Percentiles rank a stretch among this genome's conserved stretches.
These are phyloP conservation scores for Acanthamoeba castellanii DNA, from an alignment of 208 protist genomes.

Conservation along the genomic window DNA sequence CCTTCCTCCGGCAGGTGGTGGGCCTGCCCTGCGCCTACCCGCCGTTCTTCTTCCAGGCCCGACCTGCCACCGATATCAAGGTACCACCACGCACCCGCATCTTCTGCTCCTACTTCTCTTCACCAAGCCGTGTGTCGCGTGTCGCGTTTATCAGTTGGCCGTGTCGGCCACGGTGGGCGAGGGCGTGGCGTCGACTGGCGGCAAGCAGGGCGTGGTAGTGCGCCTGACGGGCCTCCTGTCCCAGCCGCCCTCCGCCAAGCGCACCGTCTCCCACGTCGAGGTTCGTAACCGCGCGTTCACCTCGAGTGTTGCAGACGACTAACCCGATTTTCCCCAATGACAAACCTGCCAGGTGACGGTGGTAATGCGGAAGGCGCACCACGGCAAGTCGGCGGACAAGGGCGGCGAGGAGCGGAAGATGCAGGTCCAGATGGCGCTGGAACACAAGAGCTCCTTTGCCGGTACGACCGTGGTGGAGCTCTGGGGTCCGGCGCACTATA, in stretches of 20 bases:
- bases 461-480: background rate
- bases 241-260: constrained; percentile 22
- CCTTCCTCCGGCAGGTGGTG: background rate
- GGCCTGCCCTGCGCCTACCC: constrained; percentile 13
- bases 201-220: constrained; percentile 8
- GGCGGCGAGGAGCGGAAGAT: background rate
- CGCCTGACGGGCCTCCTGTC: constrained; percentile 11
- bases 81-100: background rate
- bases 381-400: background rate
- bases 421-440: background rate
- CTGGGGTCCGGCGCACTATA: constrained; percentile 14
- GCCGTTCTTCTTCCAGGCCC: constrained; percentile 33
- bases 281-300: too few relatives aligned
- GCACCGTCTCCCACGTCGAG: background rate
- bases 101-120: background rate
- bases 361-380: background rate
- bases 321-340: background rate
- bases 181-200: constrained; percentile 3
- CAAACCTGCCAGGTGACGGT: background rate
- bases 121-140: background rate
- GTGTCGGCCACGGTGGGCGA: constrained; percentile 23
- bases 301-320: too few relatives aligned
- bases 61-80: constrained; percentile 32
- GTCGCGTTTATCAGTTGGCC: background rate
- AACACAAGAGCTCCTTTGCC: constrained; percentile 1